Base-by-base conservation (phyloP, 495 filamentous ascomycete species). In the Umbilicaria muhlenbergii region DNA sequence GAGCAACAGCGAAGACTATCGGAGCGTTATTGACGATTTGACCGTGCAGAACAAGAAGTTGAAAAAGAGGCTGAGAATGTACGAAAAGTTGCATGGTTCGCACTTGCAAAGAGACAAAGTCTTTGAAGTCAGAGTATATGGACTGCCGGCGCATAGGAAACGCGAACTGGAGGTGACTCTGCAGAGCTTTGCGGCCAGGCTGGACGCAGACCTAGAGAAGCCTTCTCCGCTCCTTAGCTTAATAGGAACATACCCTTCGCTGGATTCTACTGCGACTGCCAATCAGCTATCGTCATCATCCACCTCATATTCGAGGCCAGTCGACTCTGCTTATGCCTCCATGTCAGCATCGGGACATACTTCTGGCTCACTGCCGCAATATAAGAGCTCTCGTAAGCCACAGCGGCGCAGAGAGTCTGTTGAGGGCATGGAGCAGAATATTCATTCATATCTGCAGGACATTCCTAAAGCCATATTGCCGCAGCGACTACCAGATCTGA, bases 291-390 rank as follows among this genome's bases (percentile, higher is more conserved):
- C 60, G 6, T 52, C 55, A 6, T 65, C 63, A 3, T 64, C 74
- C 10, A 65, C 61, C 8, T 77, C 76, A 1, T 62, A 66, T 35
- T 69, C 67, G 12, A 69, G 67, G 41, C 68, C 67, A 11, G 63
- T 76, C 6, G 82, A 86, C 50, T 86, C 83, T 7, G 83, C 74
- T 5, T 86, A 86, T 60, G 78, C 72, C 5, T 85, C 83, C 24
- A 73, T 83, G 66, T 79, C 80, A 4, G 67, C 60, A 3, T 75
- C 73, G 0, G 66, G 65, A 2, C 59, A 65, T 35, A 52, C 51
- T 24, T 14, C 38, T 17, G 38, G 34, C 49, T 7, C 43, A 39
- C 32, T 19, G 12, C 14, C 36, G 28, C 47, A 14, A 32, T 18
- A n/a, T 34, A 35, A 16, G 36, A 49, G 19, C 39, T 39, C 6